These are phyloP conservation scores for Beauveria sp. DNA, from an alignment of 2,329 filamentous ascomycete genomes.

Conservation along the genomic window DNA sequence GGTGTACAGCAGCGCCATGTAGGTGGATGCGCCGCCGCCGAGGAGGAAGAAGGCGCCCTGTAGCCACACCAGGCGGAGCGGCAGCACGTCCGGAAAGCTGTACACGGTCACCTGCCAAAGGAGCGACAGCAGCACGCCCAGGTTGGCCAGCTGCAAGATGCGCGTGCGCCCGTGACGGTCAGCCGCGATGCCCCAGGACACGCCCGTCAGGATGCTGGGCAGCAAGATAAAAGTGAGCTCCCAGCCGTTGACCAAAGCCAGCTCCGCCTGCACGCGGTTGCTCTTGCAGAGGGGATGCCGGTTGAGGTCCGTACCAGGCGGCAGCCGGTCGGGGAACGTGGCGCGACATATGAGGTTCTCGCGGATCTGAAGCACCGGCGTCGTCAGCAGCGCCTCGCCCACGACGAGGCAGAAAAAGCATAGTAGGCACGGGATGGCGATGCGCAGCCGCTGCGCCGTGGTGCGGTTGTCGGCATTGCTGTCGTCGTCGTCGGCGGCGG, in stretches of 20 bases:
- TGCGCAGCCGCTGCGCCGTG: not conserved
- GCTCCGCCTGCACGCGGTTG: conserved; percentile 16
- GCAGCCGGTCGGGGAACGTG: not conserved
- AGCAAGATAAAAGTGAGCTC: conserved; percentile 15
- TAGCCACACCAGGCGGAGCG: conserved; percentile 14
- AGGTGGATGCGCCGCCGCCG: conserved; percentile 16
- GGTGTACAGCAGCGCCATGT: conserved; percentile 15
- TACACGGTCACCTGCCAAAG: conserved; percentile 4
- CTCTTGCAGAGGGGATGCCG: conserved; percentile 14
- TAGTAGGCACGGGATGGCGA: not conserved
- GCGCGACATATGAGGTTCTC: conserved; percentile 13
- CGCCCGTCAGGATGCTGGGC: conserved; percentile 15
- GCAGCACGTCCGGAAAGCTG: conserved; percentile 13
- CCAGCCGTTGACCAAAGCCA: conserved; percentile 17
- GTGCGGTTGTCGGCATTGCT: not conserved
- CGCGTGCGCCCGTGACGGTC: conserved; percentile 15
- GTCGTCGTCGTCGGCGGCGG: not conserved
- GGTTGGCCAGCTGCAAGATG: conserved; percentile 14
- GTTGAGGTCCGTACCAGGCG: not conserved
- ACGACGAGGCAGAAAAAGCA: not conserved
- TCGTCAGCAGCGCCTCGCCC: not conserved
- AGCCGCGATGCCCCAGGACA: conserved; percentile 17
- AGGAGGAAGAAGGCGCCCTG: conserved; percentile 14
- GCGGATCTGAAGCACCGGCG: not conserved
- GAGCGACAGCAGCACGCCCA: conserved; percentile 11